Evolutionary conservation across 2,329 filamentous ascomycete genomes (phyloP), one percentile per base, ranked within the genome.

Genomic region (Cladosporium colombiae): DNA sequence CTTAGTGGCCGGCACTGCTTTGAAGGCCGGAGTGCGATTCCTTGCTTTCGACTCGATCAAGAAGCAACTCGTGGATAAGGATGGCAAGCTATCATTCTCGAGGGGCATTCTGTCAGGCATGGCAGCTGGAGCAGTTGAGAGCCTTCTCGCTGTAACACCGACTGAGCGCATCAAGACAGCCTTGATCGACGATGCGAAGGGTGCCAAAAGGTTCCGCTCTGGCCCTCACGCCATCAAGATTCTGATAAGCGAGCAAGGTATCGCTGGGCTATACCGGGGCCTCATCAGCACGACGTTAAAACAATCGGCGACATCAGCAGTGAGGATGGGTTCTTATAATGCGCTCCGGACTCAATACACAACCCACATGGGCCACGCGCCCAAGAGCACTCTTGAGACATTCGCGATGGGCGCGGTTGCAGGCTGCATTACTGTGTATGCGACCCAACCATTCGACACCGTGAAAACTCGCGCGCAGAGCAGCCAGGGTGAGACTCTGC

Each of bases 121-220:
- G 86, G 78, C 81, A 1, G 85, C 86, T 0, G 88, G 88, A 0
- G 82, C 86, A 0, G 82, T 88, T 0, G 87, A 88, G 21, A 86
- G 83, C 62, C 80, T 88, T 0, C 82, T 85, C n/a, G 87, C 87
- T 0, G 88, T 91, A 0, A 91, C 88, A 2, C 88, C 88, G 0
- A 89, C 86, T 0, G 88, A 91, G 71, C 81, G 88, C n/a, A 85
- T 91, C 71, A 91, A 90, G 74, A 91, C 88, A 0, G 87, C 87
- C 0, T 73, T 90, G 7, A 89, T 89, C 67, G 86, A 89, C 72
- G 86, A 89, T 71, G 86, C 74, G 21, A 73, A 70, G 52, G 66
- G 66, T 31, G 58, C 69, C 8, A 70, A 69, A 62, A 58, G 66
- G 7, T 74, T 74, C 64, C 70, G 70, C 40, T 58, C 55, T 29